Percentiles rank a stretch among this genome's conserved stretches.
Conservation (phyloP, 805 yeast species). For the Kuraishia borneana region DNA sequence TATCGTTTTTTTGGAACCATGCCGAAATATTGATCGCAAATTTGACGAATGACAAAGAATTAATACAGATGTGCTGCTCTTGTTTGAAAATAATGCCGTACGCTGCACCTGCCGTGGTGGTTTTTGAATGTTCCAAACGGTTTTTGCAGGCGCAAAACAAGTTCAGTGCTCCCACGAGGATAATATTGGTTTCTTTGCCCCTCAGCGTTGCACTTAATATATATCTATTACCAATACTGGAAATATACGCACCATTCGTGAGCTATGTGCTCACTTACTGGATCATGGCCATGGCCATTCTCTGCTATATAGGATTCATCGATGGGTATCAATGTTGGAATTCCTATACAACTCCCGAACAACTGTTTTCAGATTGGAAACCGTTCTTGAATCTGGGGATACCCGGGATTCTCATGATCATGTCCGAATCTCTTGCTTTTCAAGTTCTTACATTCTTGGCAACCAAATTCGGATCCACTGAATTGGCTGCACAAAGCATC, state of each 20-base stretch:
- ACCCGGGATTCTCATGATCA: constrained; percentile 67
- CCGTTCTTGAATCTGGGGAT: constrained; percentile 51
- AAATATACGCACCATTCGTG: constrained; percentile 68
- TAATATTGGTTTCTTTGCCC: constrained; percentile 55
- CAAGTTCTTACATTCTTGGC: constrained; percentile 63
- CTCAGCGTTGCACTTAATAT: constrained; percentile 55
- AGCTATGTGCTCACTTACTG: constrained; percentile 63
- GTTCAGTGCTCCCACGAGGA: constrained; percentile 70
- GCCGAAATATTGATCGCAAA: constrained; percentile 36
- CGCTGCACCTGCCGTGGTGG: constrained; percentile 58
- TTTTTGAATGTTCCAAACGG: constrained; percentile 62
- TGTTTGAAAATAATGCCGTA: constrained; percentile 45
- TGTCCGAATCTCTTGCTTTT: constrained; percentile 71
- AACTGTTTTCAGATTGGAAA: constrained; percentile 44
- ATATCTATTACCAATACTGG: constrained; percentile 45
- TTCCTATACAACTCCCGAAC: constrained; percentile 13
- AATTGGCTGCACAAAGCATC: constrained; percentile 66
- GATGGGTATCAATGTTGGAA: constrained; percentile 32
- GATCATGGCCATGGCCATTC: constrained; percentile 51
- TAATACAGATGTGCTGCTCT: constrained; percentile 40
- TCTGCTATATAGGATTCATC: constrained; percentile 30
- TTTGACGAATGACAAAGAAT: constrained; percentile 19
- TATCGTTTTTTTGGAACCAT: constrained; percentile 50
- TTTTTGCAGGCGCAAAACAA: constrained; percentile 69
- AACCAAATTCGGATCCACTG: constrained; percentile 47